Evolutionary conservation across 1,139 yeast genomes (phyloP), one percentile per base, ranked within the genome.

Genomic region (Hemisphaericaspora xylanilytica): DNA sequence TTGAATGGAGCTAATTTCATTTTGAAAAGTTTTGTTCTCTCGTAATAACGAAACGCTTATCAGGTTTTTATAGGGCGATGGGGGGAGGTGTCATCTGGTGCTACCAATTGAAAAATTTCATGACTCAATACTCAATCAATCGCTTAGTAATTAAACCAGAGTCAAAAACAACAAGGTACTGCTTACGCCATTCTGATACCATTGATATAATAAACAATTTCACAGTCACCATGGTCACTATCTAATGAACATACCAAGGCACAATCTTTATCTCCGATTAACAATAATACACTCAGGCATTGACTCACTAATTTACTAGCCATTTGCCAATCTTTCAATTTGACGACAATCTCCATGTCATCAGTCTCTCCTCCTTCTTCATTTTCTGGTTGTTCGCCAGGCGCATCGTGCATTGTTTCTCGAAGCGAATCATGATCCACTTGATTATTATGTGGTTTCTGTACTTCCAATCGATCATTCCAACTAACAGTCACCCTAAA

Each of bases 221-320:
- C 82, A 29, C 76, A 75, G 30, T 74, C 77, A 27, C 75, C 79
- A 13, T 72, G 66, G 36, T 75, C 81, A 42, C 79, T 84, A 41
- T 79, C 84, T 29, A 80, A 57, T 44, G 70, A 62, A 47, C 85
- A 78, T 51, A 78, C 81, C 35, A 81, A 56, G 1, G 78, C 77
- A 44, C 80, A 67, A 37, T 75, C 75, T 9, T 65, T 62, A n/a
- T 62, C 58, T 15, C 79, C 67, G 32, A 81, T 59, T 30, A 78
- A 63, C 32, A 81, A 52, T 12, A 78, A 70, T 34, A 79, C 74
- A 2, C 74, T 71, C 36, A 72, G 70, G 49, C 85, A 76, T 8
- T 71, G 58, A 14, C 78, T 78, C 28, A 79, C 74, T 14, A 81
- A 65, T 48, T 61, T 70, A 3, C 79, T 66, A 0, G 82, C 82